These are phyloP conservation scores for Xylaria scruposa DNA, from an alignment of 495 filamentous ascomycete species.

Conservation along the genomic window DNA sequence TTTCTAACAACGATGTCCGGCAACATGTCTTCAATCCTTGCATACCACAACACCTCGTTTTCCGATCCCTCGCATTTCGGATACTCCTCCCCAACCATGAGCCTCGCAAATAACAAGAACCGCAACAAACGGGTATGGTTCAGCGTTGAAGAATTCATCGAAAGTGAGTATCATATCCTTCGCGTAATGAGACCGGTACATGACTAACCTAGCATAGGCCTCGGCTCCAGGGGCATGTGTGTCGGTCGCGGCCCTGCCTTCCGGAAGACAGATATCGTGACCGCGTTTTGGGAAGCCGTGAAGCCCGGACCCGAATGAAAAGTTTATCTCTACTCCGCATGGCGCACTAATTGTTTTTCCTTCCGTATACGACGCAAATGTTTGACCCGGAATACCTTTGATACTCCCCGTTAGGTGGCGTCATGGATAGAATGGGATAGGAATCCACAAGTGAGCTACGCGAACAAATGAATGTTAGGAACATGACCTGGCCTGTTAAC, in stretches of 20 bases:
- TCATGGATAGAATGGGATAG: constrained; percentile 1
- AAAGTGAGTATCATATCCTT: constrained; percentile 21
- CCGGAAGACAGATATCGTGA: constrained; percentile 63
- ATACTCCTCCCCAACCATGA: constrained; percentile 34
- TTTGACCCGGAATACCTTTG: not conserved
- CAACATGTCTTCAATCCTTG: constrained; percentile 28
- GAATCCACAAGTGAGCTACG: constrained; percentile 4
- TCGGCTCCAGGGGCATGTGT: constrained; percentile 59
- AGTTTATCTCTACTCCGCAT: not conserved
- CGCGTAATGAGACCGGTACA: not conserved
- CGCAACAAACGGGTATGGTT: constrained; percentile 30
- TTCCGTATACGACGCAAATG: not conserved
- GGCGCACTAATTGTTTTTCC: not conserved
- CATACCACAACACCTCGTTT: constrained; percentile 31
- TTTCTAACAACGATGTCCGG: constrained; percentile 20
- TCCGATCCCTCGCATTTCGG: constrained; percentile 29
- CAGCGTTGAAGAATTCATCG: constrained; percentile 37
- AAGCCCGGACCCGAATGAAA: constrained; percentile 8
- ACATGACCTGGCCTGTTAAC: not conserved
- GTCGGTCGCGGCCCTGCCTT: constrained; percentile 69
- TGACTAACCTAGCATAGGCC: constrained; percentile 40
- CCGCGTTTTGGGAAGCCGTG: constrained; percentile 55
- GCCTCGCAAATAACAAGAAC: not conserved
- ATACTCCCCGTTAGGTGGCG: not conserved
- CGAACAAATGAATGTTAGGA: constrained; percentile 2